Base-by-base conservation (phyloP, 176 grass and related monocot species). In the Oryza officinalis region DNA sequence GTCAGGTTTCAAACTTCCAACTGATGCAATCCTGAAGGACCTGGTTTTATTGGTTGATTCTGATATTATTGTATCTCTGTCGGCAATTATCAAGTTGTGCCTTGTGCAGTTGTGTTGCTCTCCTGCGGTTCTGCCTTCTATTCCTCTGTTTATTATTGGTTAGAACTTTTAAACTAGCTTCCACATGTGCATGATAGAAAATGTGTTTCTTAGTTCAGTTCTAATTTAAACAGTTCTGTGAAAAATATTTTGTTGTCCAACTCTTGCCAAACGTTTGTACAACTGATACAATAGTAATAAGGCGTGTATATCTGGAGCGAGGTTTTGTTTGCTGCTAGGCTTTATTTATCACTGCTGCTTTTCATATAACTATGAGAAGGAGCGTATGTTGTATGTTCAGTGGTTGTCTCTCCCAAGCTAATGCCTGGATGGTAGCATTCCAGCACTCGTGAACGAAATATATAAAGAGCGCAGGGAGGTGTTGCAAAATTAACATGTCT, bases 241-340 rank as follows among this genome's bases (percentile, higher is more conserved):
- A 74, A 74, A 35, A 35, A 37, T 76, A 20, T 74, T 86, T 59
- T 52, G 67, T 69, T 63, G 38, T 46, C 13, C 27, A 74, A 38
- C 32, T 68, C 33, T 63, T 63, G n/a, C 61, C 18, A n/a, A 78
- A 78, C 67, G 17, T 73, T 60, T 86, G 83, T 86, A 79, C 78
- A 90, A 86, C 13, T 72, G 30, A 74, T 78, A 76, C 12, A 27
- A 26, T 49, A 77, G 71, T 72, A 59, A 82, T 78, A 67, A 72
- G 49, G 57, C 54, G 27, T 78, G 38, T 46, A 15, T 54, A 61
- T 60, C 10, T 63, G 12, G n/a, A 80, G 14, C 0, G 22, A 79
- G 13, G 0, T 61, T 47, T 17, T 75, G 66, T 59, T 52, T 41
- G 3, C 40, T 67, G 0, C 5, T 52, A 2, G 10, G 54, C 22